Conservation (phyloP, 2,329 filamentous ascomycete genomes). For the Ascochyta fabae region DNA sequence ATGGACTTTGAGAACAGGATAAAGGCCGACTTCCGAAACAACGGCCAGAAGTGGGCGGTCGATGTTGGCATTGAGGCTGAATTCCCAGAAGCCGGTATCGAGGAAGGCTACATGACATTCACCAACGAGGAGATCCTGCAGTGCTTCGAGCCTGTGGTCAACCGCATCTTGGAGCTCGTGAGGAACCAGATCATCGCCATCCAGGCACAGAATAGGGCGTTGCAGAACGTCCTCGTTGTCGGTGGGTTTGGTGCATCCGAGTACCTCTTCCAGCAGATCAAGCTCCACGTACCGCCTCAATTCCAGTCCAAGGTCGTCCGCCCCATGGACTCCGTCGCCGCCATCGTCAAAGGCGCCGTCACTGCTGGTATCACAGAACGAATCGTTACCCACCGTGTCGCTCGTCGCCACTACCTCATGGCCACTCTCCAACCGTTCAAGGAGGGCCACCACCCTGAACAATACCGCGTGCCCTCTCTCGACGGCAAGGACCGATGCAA, state of each 20-base stretch:
- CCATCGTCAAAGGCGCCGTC: conserved; percentile 97
- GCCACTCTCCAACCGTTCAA: conserved; percentile 98
- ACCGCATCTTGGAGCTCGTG: conserved; percentile 93
- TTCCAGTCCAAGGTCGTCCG: conserved; percentile 98
- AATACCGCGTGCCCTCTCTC: conserved; percentile 93
- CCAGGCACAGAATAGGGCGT: conserved; percentile 89
- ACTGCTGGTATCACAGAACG: conserved; percentile 97
- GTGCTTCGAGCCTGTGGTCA: conserved; percentile 98
- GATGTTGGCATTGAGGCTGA: conserved; percentile 98
- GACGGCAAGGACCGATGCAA: conserved; percentile 99
- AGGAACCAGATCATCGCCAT: conserved; percentile 99
- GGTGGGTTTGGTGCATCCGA: conserved; percentile 98
- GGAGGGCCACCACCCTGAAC: conserved; percentile 96
- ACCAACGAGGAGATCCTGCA: conserved; percentile 99
- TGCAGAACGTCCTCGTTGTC: conserved; percentile 96
- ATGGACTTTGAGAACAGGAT: conserved; percentile 99
- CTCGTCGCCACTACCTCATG: conserved; percentile 98
- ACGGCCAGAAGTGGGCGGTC: conserved; percentile 98
- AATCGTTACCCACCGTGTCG: conserved; percentile 95
- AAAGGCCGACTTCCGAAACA: conserved; percentile 99
- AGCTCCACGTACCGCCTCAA: conserved; percentile 95
- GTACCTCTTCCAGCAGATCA: conserved; percentile 99
- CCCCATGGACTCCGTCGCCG: conserved; percentile 98
- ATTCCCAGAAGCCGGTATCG: conserved; percentile 95
- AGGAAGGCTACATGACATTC: conserved; percentile 99